Evolutionary conservation across 441 rosid genomes (phyloP), one percentile per base, ranked within the genome.

Genomic region (Populus hybrid): DNA sequence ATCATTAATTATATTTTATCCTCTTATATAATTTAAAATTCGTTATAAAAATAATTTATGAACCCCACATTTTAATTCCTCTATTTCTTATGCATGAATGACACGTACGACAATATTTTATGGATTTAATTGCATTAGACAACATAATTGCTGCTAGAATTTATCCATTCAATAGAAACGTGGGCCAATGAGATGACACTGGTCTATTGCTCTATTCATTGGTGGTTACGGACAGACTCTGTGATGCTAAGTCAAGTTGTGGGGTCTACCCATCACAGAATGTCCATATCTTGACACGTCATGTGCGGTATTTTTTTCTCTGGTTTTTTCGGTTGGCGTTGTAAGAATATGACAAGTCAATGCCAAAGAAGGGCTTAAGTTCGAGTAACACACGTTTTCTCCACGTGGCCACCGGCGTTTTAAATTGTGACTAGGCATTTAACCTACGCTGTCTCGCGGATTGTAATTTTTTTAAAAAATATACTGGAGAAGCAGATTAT

Each of bases 271-370:
- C 26, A 68, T 56, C 71, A 68, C 18, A 23, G 20, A n/a, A 38
- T 38, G 74, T 82, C 80, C 28, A 33, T 53, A 77, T 80, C 71
- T 12, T 28, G 78, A 78, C 89, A 83, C 84, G 86, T 82, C 79
- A 82, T 9, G 20, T 33, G 76, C 14, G 28, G 69, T 16, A 31
- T 1, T 18, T 7, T 4, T 10, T 28, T 4, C 6, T 23, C 20
- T 77, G 14, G 63, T 64, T 9, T 9, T 50, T 2, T n/a, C 4
- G 4, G 9, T 64, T 61, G 79, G 71, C 81, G 24, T 20, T 69
- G 24, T 35, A 2, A 1, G 74, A 0, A 1, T 1, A 20, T 59
- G 76, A 77, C 75, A 78, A 72, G 77, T 75, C 77, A 28, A 14
- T 64, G 63, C 61, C 12, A 21, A 2, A 8, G 33, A 33, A 0